phyloP scores from a whole-genome alignment of 1,284 basidiomycete genomes.

The Apiotrichum porosum region DNA sequence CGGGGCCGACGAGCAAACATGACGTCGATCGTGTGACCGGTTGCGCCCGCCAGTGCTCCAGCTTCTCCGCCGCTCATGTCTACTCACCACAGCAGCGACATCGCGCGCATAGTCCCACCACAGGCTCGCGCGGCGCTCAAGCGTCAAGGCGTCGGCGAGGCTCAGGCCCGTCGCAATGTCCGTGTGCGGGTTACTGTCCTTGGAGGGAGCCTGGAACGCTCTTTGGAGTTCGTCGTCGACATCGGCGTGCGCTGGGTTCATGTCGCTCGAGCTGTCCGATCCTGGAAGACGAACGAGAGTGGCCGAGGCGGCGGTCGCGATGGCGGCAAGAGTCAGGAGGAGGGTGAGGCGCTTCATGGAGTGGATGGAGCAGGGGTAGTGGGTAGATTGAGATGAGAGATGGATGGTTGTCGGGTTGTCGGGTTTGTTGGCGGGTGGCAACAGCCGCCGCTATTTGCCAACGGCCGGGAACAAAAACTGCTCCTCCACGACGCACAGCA shows the following conservation, averaged over 20 bases:
- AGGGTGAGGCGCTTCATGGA: slow-evolving; percentile 7
- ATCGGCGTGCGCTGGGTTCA: not conserved
- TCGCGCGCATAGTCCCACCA: slow-evolving; percentile 47
- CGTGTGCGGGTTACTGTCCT: not conserved
- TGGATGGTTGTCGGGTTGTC: no score
- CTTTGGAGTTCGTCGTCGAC: slow-evolving; percentile 3
- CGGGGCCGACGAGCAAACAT: no score
- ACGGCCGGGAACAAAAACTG: no score
- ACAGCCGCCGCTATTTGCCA: no score
- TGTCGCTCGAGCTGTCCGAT: not conserved
- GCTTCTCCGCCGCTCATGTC: not conserved
- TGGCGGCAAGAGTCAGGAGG: not conserved
- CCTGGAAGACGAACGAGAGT: not conserved
- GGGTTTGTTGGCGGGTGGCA: no score
- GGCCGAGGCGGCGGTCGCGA: not conserved
- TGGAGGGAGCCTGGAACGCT: not conserved
- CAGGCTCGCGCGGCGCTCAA: slow-evolving; percentile 34
- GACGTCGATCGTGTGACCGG: no score
- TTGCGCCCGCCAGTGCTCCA: not conserved
- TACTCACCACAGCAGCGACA: slow-evolving; percentile 32
- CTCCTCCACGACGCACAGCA: no score
- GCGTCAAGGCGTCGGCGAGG: slow-evolving; percentile 39
- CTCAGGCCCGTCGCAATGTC: slow-evolving; percentile 4
- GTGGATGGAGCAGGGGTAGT: no score
- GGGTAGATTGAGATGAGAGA: no score